These are phyloP conservation scores for Didymellaceae sp. DNA, from an alignment of 2,329 filamentous ascomycete species.

Conservation along the genomic window DNA sequence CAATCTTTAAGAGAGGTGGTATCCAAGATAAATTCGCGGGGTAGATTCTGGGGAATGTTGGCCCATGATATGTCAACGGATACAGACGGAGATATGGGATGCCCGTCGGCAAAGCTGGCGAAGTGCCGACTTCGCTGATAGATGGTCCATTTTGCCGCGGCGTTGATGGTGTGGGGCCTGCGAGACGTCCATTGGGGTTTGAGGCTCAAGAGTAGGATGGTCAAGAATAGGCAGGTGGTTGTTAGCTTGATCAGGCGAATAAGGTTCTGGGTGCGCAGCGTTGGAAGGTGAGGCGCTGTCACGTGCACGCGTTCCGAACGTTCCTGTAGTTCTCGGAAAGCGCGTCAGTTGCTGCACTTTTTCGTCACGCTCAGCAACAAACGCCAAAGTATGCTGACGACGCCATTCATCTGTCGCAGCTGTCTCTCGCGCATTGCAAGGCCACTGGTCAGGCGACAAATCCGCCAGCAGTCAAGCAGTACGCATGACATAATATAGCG, in stretches of 20 bases:
- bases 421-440: constrained; percentile 52
- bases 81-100: constrained; percentile 38
- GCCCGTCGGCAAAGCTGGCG: constrained; percentile 24
- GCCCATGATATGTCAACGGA: constrained; percentile 24
- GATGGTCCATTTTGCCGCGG: constrained; percentile 21
- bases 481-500: neutral
- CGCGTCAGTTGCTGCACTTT: constrained; percentile 25
- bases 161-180: neutral
- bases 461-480: constrained; percentile 41
- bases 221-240: constrained; percentile 24
- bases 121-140: constrained; percentile 32
- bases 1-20: neutral
- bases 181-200: neutral
- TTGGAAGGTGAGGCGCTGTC: constrained; percentile 17
- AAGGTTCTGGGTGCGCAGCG: neutral
- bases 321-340: constrained; percentile 25
- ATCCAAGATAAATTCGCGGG: constrained; percentile 7
- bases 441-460: constrained; percentile 35
- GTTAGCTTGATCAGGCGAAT: constrained; percentile 5
- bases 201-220: neutral
- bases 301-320: constrained; percentile 35
- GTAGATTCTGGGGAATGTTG: constrained; percentile 6
- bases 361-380: constrained; percentile 14
- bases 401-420: constrained; percentile 56
- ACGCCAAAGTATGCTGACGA: constrained; percentile 36